Evolutionary conservation across 352 stramenopile species (phyloP), one percentile per base, ranked within the genome.

Genomic region (Phytophthora hibernalis): DNA sequence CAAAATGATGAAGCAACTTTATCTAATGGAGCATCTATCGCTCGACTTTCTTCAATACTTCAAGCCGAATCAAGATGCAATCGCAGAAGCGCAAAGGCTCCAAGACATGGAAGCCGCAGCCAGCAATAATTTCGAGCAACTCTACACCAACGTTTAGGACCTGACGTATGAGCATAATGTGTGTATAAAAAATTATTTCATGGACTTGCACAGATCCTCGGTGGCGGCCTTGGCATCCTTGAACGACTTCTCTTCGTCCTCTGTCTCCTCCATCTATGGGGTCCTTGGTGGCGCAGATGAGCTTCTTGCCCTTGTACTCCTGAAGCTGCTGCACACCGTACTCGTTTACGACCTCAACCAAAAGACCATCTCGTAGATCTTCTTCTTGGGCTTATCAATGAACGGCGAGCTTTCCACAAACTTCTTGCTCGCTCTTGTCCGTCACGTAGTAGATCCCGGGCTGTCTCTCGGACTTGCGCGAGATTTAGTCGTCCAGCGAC

Each of bases 381-480:
- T 99, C 93, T 99, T 99, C 92, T 99, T 99, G 33, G 99, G 90
- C 84, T 98, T 98, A 89, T 99, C 97, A 75, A 99, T 97, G 95
- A 99, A 99, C 30, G 98, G 98, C 42, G 96, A 99, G 78, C 97
- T 98, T 86, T 99, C 96, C 40, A 99, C 97, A 16, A 94, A 92
- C 77, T 98, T 97, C 92, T 99, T 99, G 73, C 89, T 98, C 84
- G 12, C 33, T 33, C 5, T 99, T 97, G 52, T 97, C 97, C 61
- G 97, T 99, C 59, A 99, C 97, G 93, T 99, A 99, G 93, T 99
- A 99, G 76, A 99, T 99, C 58, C 97, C 97, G 35, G 97, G 92
- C 87, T 99, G 97, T 72, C 74, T 95, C 87, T 97, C 97, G 83
- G 98, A 83, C 97, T 98, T 94, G 82, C 87, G 83, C 59, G 85